Conservation (phyloP, 768 basidiomycete genomes). For the Candolleomyces aberdarensis region DNA sequence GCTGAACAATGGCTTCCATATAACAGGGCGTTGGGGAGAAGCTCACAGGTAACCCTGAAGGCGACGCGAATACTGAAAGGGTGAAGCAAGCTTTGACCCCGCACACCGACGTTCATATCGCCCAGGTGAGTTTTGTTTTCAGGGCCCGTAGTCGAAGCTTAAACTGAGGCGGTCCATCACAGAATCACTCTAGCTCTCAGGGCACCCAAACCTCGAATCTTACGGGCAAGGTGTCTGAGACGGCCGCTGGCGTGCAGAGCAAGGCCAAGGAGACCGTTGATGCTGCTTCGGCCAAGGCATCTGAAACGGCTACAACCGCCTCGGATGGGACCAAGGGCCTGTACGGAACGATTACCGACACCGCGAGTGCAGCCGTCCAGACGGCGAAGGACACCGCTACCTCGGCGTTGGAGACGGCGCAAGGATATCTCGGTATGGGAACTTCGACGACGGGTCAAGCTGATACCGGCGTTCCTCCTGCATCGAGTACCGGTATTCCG, state of each 20-base stretch:
- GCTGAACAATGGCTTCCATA: neutral
- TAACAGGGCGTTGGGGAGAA: constrained; percentile 28
- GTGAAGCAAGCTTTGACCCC: neutral
- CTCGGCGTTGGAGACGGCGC: constrained; percentile 24
- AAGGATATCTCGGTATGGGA: constrained; percentile 23
- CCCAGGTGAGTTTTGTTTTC: neutral
- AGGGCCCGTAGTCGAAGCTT: neutral
- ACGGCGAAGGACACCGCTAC: constrained; percentile 4
- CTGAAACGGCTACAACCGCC: constrained; percentile 35
- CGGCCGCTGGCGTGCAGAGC: neutral
- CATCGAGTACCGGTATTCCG: constrained; percentile 20
- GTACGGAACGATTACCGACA: neutral
- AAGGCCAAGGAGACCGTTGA: constrained; percentile 55
- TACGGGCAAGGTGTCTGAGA: neutral
- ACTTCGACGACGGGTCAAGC: constrained; percentile 9
- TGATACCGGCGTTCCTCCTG: neutral
- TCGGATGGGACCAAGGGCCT: neutral
- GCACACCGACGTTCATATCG: neutral
- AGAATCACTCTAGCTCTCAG: neutral
- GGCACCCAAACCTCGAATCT: neutral
- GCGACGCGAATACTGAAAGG: constrained; percentile 6
- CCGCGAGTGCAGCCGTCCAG: constrained; percentile 1
- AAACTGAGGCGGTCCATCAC: neutral
- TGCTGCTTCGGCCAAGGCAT: constrained; percentile 43
- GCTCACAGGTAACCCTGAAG: constrained; percentile 28